Evolutionary conservation across 768 basidiomycete genomes (phyloP).

Genomic region (Calocybe cyanea): DNA sequence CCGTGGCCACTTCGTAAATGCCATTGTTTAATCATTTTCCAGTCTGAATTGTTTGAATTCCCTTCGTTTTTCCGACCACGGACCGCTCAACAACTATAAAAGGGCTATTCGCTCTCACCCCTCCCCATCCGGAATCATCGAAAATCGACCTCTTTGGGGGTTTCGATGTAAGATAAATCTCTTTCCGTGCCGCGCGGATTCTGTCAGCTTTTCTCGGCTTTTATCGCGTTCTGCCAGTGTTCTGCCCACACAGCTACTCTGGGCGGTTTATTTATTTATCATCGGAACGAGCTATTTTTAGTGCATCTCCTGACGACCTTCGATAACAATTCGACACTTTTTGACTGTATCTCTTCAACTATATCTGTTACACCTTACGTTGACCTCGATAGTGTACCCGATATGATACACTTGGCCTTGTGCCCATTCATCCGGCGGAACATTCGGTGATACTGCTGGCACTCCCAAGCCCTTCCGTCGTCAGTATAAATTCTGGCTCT

Average conservation of each 20-base stretch:
- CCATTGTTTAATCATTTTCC: too few relatives aligned
- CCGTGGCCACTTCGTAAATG: too few relatives aligned
- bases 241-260: neutral
- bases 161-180: too few relatives aligned
- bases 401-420: conserved; percentile 6
- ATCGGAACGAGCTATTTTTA: neutral
- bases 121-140: too few relatives aligned
- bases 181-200: too few relatives aligned
- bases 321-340: neutral
- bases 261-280: neutral
- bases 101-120: neutral
- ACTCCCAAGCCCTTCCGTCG: neutral
- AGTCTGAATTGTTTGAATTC: too few relatives aligned
- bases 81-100: neutral
- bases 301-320: conserved; percentile 7
- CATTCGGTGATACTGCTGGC: conserved; percentile 12
- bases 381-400: neutral
- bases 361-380: conserved; percentile 3
- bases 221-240: too few relatives aligned
- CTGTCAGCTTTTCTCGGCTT: too few relatives aligned
- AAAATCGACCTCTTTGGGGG: too few relatives aligned
- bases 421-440: neutral
- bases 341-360: neutral
- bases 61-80: neutral
- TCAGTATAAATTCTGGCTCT: conserved; percentile 3